phyloP scores from a whole-genome alignment of 1,284 basidiomycete species.

The Ceratobasidium sp. region DNA sequence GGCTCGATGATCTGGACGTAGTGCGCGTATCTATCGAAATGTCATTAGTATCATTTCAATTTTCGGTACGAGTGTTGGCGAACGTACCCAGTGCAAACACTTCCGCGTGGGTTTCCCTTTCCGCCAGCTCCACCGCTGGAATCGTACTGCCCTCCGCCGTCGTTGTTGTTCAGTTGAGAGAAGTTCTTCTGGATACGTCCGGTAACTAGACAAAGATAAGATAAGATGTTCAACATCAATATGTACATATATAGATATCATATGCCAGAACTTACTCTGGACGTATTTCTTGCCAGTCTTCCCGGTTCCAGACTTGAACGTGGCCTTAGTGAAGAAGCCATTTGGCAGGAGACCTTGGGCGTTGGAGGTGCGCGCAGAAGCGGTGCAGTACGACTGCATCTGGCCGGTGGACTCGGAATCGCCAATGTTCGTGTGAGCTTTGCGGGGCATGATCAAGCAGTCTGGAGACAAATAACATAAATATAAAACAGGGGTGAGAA shows the following conservation, averaged over 20 bases:
- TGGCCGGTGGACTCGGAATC: constrained; percentile 43
- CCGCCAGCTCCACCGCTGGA: constrained; percentile 51
- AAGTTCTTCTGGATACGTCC: constrained; percentile 35
- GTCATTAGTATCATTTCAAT: background rate
- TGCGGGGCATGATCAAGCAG: constrained; percentile 43
- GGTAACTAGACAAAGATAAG: constrained; percentile 30
- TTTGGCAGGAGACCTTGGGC: constrained; percentile 39
- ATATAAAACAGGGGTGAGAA: background rate
- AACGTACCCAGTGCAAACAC: constrained; percentile 48
- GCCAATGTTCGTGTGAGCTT: constrained; percentile 42
- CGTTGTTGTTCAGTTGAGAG: constrained; percentile 44
- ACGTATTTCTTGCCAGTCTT: constrained; percentile 35
- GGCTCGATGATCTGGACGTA: constrained; percentile 53
- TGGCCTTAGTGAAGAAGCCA: constrained; percentile 44
- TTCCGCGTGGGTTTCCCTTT: constrained; percentile 50
- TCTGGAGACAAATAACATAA: background rate
- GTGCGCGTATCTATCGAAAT: constrained; percentile 45
- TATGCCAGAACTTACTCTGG: constrained; percentile 21
- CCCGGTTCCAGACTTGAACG: constrained; percentile 28
- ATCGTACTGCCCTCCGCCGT: constrained; percentile 52
- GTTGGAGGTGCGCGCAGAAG: constrained; percentile 11
- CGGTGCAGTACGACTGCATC: constrained; percentile 46
- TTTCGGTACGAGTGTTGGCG: background rate
- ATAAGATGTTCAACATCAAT: background rate
- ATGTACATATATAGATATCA: background rate